Evolutionary conservation across 805 yeast genomes (phyloP).

Genomic region (Kazachstania kunashirensis): DNA sequence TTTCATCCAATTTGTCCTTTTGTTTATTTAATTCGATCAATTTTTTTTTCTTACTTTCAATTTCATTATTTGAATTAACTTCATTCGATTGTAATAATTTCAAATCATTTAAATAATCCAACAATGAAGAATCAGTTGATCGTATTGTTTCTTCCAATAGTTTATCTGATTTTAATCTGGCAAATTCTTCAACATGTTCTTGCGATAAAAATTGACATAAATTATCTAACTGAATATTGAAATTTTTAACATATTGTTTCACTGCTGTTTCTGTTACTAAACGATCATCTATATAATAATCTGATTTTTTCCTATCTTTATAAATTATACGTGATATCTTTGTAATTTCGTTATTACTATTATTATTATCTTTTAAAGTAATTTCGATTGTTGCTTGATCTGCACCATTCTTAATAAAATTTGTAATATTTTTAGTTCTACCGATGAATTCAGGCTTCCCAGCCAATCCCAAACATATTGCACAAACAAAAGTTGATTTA

Average conservation of each 20-base stretch:
- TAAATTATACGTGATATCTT: constrained; percentile 36
- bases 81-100: constrained; percentile 40
- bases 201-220: constrained; percentile 93
- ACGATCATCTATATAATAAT: constrained; percentile 42
- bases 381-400: constrained; percentile 30
- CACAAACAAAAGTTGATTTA: constrained; percentile 86
- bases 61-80: constrained; percentile 31
- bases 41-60: constrained; percentile 23
- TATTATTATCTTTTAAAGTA: constrained; percentile 21
- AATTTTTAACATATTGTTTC: constrained; percentile 34
- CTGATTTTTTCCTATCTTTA: constrained; percentile 36
- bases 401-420: constrained; percentile 65
- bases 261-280: constrained; percentile 37
- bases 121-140: constrained; percentile 59
- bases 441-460: constrained; percentile 72
- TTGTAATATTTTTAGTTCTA: constrained; percentile 47
- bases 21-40: constrained; percentile 29
- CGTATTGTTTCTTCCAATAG: constrained; percentile 69
- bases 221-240: constrained; percentile 81
- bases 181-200: constrained; percentile 89
- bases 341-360: constrained; percentile 6
- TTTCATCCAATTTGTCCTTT: constrained; percentile 36
- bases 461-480: constrained; percentile 78
- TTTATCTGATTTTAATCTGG: constrained; percentile 66
- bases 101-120: constrained; percentile 47